Conservation (phyloP, 768 basidiomycete genomes). For the Leccinum broughii region DNA sequence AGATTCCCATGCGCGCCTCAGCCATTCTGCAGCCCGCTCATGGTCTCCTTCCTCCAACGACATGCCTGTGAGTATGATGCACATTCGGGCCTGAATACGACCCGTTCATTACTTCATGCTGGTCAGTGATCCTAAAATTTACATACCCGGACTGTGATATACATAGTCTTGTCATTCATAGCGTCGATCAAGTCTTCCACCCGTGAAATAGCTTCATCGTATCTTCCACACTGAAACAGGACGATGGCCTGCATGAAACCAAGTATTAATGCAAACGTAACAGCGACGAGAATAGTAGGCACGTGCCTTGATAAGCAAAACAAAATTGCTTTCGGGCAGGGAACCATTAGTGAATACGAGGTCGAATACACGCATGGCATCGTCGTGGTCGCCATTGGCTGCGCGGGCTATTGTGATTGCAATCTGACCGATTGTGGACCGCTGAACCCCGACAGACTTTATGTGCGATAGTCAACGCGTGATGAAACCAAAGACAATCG, state of each 20-base stretch:
- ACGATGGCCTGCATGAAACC: constrained; percentile 4
- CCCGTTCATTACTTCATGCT: not conserved
- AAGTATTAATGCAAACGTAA: not conserved
- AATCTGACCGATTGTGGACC: constrained; percentile 8
- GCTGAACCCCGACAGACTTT: too few species aligned
- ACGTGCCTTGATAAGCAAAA: constrained; percentile 15
- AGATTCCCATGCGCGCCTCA: not conserved
- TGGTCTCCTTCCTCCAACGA: not conserved
- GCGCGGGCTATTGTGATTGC: constrained; percentile 2
- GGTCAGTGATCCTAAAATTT: not conserved
- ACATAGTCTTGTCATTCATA: not conserved
- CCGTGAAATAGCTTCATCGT: constrained; percentile 3
- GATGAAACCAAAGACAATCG: too few species aligned
- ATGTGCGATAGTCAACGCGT: too few species aligned
- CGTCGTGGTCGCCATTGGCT: constrained; percentile 4
- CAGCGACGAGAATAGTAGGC: rapidly evolving
- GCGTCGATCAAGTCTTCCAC: constrained; percentile 3
- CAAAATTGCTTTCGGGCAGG: constrained; percentile 3
- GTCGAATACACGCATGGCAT: constrained; percentile 9
- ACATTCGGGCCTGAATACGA: constrained; percentile 9
- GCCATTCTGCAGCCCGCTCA: not conserved
- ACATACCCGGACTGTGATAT: constrained; percentile 7
- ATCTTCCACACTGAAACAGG: constrained; percentile 10
- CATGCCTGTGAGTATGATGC: not conserved
- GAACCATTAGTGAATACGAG: constrained; percentile 6